Percentiles rank a stretch among this genome's conserved stretches.
phyloP scores from a whole-genome alignment of 2,329 filamentous ascomycete species.

The Rosellinia necatrix region DNA sequence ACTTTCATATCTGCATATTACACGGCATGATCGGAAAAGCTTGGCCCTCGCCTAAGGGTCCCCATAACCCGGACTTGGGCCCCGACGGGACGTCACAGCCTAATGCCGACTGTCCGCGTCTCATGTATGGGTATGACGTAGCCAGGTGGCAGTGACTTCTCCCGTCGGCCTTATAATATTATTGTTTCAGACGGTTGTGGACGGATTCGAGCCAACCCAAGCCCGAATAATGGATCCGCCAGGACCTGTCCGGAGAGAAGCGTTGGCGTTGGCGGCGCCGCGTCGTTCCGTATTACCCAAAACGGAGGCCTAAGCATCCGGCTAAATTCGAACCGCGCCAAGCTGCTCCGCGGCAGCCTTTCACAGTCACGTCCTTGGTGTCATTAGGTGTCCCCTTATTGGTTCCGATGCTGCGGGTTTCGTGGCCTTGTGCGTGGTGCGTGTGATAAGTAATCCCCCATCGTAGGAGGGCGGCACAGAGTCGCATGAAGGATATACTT shows the following conservation, averaged over 20 bases:
- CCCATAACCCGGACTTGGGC: conserved; percentile 14
- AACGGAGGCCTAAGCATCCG: conserved; percentile 17
- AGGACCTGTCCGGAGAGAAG: conserved; percentile 2
- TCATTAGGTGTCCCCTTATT: not conserved
- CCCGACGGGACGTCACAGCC: conserved; percentile 4
- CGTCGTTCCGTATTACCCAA: conserved; percentile 26
- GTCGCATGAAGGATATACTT: not conserved
- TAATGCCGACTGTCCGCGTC: conserved; percentile 3
- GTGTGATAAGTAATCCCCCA: not conserved
- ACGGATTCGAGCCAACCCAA: not conserved
- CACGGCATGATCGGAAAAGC: conserved; percentile 8
- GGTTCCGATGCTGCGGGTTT: not conserved
- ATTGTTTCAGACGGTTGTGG: not conserved
- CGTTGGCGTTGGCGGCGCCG: not conserved
- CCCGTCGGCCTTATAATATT: too few relatives aligned
- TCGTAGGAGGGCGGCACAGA: not conserved
- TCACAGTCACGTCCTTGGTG: not conserved
- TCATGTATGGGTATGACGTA: conserved; percentile 18
- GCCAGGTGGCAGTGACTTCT: too few relatives aligned
- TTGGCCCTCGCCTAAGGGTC: conserved; percentile 2
- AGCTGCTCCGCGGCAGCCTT: not conserved
- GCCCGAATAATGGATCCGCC: not conserved
- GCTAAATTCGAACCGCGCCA: conserved; percentile 10
- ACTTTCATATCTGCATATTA: conserved; percentile 9
- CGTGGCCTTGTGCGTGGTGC: not conserved